Base-by-base conservation (phyloP, 1,284 basidiomycete species). In the Marasmius sp. region DNA sequence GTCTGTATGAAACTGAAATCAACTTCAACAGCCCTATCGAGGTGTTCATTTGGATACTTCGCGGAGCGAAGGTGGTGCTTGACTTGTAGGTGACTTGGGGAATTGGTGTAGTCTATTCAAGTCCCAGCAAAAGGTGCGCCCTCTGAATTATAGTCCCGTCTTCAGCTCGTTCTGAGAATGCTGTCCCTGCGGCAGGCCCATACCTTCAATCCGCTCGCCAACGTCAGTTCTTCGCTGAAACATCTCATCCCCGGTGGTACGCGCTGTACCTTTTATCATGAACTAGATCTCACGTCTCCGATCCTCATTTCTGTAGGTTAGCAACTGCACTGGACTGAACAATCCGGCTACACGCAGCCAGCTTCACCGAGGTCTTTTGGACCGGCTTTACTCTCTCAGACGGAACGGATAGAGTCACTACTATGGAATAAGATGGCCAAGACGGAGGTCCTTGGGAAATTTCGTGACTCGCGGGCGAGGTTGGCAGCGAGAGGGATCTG, bases 21-120 rank as follows among this genome's bases (percentile, higher is more conserved):
- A 62, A 41, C 58, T 10, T 20, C 6, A 47, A 14, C 62, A 91
- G 91, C 85, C 87, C 0, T 92, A 85, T 70, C 86, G 95, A 20
- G 93, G 93, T 2, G 79, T 97, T 55, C 83, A 91, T 79, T 81
- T 97, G 12, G 95, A 97, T 68, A 96, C 81, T 11, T 71, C 80
- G 1, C 71, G 80, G 58, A 80, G n/a, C n/a, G n/a, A n/a, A n/a
- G n/a, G n/a, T 18, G 12, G 27, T 14, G 9, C 48, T 20, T 47
- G 51, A 59, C 7, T 61, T 43, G 6, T 9, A 4, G 37, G 9
- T n/a, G 5, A 5, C 10, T 10, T 22, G 61, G 77, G 81, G 9
- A 80, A 81, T 59, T 77, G 75, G 88, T 91, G 89, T 70, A 87
- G 89, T 67, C 88, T 88, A 0, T 89, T 87, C 83, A 91, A 91